Base-by-base conservation (phyloP, 257 asterid species). In the Solanum boliviense region DNA sequence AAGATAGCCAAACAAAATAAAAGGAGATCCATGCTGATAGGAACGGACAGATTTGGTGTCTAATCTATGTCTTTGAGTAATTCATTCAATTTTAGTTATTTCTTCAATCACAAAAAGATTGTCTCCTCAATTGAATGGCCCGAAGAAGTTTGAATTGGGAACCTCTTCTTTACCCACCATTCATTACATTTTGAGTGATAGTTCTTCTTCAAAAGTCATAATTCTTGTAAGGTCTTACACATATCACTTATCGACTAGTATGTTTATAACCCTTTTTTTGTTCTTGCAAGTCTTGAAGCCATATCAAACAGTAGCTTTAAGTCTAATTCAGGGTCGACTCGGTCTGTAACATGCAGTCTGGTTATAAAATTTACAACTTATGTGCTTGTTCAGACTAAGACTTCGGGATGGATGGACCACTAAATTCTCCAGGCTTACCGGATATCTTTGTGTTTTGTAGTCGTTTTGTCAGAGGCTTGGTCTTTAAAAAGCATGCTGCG, bases 401-500 rank as follows among this genome's bases (percentile, higher is more conserved):
- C 65, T 79, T 44, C 1, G 9, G 38, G 84, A 79, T 41, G 65
- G 84, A 79, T 16, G 34, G 84, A 76, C 32, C 84, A 41, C 62
- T 27, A 46, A 29, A 46, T 81, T 81, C 85, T 81, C 18, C 67
- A 5, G 86, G 86, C 29, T 82, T 46, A 82, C 8, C 13, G 11
- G 20, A 82, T 23, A 11, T 82, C 52, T 87, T 38, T 68, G 13
- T 39, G 67, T 44, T 90, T 48, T 94, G 89, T 88, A 96, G 99
- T 89, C 96, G 88, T 90, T 83, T 97, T 71, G 89, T 97, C 86
- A 95, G 93, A 88, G 99, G 99, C 38, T 86, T 95, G 85, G 98
- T 97, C 89, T 97, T 97, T 92, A 95, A 95, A 85, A 97, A 95
- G 91, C 97, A 95, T 88, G 98, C 98, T 87, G 98, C 98, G 56